These are phyloP conservation scores for Beauveria varroae DNA, from an alignment of 2,329 filamentous ascomycete species.

Conservation along the genomic window DNA sequence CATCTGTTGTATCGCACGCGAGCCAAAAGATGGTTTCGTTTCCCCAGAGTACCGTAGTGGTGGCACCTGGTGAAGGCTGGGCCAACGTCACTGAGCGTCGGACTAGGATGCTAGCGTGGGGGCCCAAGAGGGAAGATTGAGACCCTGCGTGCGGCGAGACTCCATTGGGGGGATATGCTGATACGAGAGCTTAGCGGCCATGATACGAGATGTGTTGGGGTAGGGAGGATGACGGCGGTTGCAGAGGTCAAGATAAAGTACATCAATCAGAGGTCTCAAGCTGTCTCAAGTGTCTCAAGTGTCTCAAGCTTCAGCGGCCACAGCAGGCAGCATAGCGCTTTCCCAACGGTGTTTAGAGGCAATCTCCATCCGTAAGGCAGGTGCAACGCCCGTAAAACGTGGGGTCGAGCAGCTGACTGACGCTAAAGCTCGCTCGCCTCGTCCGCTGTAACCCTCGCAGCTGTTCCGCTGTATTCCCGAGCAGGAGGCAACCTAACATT, in stretches of 20 bases:
- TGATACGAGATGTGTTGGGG: background rate
- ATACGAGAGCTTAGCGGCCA: background rate
- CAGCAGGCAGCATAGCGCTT: background rate
- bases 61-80: background rate
- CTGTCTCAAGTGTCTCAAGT: no score
- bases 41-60: background rate
- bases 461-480: background rate
- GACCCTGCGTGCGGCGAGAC: background rate
- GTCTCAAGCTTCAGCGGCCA: background rate
- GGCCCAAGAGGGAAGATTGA: background rate
- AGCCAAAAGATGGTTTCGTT: background rate
- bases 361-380: background rate
- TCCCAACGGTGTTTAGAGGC: background rate
- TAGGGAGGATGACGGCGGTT: background rate
- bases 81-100: conserved; percentile 8
- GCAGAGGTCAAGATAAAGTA: background rate
- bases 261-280: background rate
- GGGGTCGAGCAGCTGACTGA: background rate
- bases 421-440: background rate
- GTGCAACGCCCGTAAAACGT: background rate
- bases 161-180: background rate
- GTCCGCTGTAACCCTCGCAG: background rate
- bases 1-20: background rate
- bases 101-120: background rate
- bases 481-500: no score